Percentiles rank a stretch among this genome's conserved stretches.
Evolutionary conservation across 2,329 filamentous ascomycete species (phyloP).

Genomic region (Tolypocladium cylindrosporum): DNA sequence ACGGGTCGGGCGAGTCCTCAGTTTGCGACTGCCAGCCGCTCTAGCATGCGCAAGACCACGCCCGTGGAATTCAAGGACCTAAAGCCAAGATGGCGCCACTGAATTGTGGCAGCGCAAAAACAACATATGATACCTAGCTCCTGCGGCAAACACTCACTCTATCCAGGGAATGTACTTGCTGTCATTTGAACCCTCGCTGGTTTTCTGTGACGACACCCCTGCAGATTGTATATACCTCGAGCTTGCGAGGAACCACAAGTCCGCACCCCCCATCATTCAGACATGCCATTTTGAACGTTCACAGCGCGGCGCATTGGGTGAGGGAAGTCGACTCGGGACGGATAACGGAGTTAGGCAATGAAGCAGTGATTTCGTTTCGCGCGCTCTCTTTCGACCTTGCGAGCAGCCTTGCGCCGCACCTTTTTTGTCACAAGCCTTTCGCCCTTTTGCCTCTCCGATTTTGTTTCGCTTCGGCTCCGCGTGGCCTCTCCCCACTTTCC

Average conservation of each 20-base stretch:
- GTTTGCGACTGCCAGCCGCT: slow-evolving; percentile 33
- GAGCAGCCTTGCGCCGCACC: not conserved
- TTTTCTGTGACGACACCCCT: not conserved
- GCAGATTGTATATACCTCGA: not conserved
- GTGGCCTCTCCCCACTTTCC: not conserved
- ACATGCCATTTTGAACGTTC: slow-evolving; percentile 2
- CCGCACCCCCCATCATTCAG: not conserved
- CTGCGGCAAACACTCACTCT: not conserved
- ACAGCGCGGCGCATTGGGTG: slow-evolving; percentile 12
- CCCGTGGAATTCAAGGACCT: slow-evolving; percentile 25
- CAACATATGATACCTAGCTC: not conserved
- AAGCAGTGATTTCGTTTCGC: not conserved
- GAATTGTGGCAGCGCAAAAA: not conserved
- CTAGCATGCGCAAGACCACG: slow-evolving; percentile 30
- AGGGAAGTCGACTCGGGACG: not conserved
- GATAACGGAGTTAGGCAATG: not conserved
- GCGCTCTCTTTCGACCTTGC: not conserved
- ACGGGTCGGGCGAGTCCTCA: slow-evolving; percentile 40
- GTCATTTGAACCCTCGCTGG: not conserved
- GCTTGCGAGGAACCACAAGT: not conserved
- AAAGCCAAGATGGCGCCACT: slow-evolving; percentile 41
- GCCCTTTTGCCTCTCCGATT: not conserved
- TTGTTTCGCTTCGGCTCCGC: not conserved
- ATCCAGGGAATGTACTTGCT: not conserved
- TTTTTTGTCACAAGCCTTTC: not conserved